Evolutionary conservation across 2,329 filamentous ascomycete species (phyloP).

Genomic region (Pestalotiopsis sp.): DNA sequence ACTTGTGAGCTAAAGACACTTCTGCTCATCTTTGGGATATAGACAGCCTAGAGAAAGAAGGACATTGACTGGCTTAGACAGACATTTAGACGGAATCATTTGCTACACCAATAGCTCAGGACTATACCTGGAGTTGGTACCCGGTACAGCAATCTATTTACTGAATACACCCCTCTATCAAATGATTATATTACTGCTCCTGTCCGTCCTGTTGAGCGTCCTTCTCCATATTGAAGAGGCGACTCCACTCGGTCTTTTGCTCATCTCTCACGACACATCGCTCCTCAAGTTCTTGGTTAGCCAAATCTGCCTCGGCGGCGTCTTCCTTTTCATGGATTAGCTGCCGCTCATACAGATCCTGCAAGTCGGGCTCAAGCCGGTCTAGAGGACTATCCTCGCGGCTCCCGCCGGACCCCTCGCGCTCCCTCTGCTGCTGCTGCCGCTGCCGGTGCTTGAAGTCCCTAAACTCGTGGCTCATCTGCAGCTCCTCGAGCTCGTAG

Average conservation of each 20-base stretch:
- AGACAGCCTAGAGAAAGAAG: not conserved
- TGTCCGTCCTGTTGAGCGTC: not conserved
- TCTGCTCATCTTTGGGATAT: not conserved
- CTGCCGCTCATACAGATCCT: not conserved
- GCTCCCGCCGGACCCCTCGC: too few species aligned
- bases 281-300: not conserved
- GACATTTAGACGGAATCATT: not conserved
- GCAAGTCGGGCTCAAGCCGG: not conserved
- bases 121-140: too few species aligned
- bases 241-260: not conserved
- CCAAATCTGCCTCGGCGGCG: not conserved
- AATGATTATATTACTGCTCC: not conserved
- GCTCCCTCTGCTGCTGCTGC: not conserved
- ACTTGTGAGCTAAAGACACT: not conserved
- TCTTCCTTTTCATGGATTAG: not conserved
- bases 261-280: not conserved
- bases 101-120: too few species aligned
- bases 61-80: not conserved
- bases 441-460: not conserved
- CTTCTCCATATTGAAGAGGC: not conserved
- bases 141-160: too few species aligned
- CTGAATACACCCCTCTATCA: not conserved
- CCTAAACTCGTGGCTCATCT: not conserved
- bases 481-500: not conserved
- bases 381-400: not conserved